Conservation (phyloP, 2,329 filamentous ascomycete species). For the Alternaria solani region DNA sequence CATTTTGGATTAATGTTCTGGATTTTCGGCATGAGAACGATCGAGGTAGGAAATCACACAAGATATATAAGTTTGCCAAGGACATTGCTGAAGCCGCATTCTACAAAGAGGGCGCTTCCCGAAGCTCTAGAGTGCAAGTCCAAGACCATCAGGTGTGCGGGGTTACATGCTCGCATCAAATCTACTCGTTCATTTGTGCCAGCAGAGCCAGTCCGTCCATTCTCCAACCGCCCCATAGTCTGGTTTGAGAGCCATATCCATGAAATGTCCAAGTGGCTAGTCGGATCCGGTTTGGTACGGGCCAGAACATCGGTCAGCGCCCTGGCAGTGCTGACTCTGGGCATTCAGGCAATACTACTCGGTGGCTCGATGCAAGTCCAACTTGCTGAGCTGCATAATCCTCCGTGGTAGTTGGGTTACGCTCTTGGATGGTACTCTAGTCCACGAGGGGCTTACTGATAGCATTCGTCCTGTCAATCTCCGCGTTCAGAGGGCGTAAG, state of each 20-base stretch:
- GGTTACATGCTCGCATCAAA: neutral
- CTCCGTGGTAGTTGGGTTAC: neutral
- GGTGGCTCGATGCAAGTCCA: too few species aligned
- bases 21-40: neutral
- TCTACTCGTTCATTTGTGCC: neutral
- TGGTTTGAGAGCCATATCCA: neutral
- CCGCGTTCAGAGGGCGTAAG: neutral
- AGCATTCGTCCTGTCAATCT: neutral
- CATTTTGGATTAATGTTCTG: slow-evolving; percentile 18
- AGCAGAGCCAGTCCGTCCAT: neutral
- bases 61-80: neutral
- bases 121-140: neutral
- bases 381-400: neutral
- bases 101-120: neutral
- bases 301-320: neutral
- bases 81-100: neutral
- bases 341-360: neutral
- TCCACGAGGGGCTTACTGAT: neutral
- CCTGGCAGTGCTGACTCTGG: neutral
- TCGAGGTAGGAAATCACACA: too few species aligned
- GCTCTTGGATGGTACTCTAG: neutral
- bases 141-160: neutral
- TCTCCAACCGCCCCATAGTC: neutral
- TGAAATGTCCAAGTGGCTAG: neutral
- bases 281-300: neutral